Percentiles rank a stretch among this genome's conserved stretches.
Conservation (phyloP, 78 protist genomes). For the Dictyostelium brefeldianum region DNA sequence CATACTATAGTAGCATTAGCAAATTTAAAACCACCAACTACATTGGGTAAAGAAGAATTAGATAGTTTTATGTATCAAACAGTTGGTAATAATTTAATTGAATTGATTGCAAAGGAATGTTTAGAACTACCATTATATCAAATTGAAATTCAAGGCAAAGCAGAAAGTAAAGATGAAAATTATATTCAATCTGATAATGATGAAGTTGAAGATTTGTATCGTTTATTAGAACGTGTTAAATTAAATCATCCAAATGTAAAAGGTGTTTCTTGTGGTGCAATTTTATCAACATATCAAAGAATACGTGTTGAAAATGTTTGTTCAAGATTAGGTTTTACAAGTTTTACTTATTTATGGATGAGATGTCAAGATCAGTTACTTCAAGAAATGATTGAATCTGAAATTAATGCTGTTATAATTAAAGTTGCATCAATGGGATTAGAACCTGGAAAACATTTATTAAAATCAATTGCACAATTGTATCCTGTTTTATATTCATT, state of each 20-base stretch:
- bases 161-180: conserved; percentile 26
- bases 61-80: conserved; percentile 97
- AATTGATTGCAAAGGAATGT: conserved; percentile 59
- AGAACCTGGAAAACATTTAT: conserved; percentile 81
- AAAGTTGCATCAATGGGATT: conserved; percentile 93
- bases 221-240: conserved; percentile 71
- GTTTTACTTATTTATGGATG: conserved; percentile 94
- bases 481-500: conserved; percentile 44
- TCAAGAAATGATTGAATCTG: conserved; percentile 88
- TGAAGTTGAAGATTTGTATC: conserved; percentile 95
- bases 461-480: conserved; percentile 78
- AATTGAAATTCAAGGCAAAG: conserved; percentile 50
- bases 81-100: conserved; percentile 91
- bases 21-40: conserved; percentile 86
- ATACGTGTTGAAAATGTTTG: conserved; percentile 95
- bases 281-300: conserved; percentile 96
- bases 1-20: conserved; percentile 95
- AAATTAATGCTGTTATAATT: conserved; percentile 88
- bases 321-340: conserved; percentile 87
- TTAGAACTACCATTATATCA: conserved; percentile 91
- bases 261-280: conserved; percentile 97
- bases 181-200: conserved; percentile 82
- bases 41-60: conserved; percentile 88
- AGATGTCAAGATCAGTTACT: conserved; percentile 89
- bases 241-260: conserved; percentile 72